Conservation (phyloP, 2,329 filamentous ascomycete genomes). For the Neopestalotiopsis rosae region DNA sequence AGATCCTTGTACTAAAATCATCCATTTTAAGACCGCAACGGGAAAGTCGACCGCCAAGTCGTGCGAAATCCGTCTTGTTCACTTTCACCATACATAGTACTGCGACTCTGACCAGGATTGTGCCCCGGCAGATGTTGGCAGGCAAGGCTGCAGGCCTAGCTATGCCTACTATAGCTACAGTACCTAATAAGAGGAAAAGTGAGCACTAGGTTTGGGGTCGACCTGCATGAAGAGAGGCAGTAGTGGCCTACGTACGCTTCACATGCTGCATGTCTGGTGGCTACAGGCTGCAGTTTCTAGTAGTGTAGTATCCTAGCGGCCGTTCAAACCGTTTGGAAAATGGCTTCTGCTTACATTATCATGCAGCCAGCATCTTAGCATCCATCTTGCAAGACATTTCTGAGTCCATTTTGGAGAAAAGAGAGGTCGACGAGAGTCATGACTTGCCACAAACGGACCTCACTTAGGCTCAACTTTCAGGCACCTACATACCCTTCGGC, state of each 20-base stretch:
- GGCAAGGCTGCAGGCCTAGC: neutral
- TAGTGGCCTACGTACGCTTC: neutral
- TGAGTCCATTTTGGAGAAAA: no score
- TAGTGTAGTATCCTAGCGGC: neutral
- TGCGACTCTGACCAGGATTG: neutral
- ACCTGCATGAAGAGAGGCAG: neutral
- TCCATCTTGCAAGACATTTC: no score
- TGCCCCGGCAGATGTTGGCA: neutral
- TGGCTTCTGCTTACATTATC: no score
- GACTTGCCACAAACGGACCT: no score
- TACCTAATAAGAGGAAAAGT: neutral
- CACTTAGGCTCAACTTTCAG: no score
- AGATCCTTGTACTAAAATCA: constrained; percentile 28
- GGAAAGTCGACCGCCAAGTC: constrained; percentile 26
- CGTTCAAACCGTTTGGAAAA: neutral
- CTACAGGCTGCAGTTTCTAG: neutral
- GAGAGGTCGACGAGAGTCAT: no score
- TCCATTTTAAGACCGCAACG: constrained; percentile 35
- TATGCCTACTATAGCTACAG: no score
- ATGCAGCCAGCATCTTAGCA: no score
- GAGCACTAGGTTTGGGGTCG: neutral
- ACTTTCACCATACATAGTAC: neutral
- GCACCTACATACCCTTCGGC: no score
- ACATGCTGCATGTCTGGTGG: neutral
- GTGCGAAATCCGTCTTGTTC: neutral